Conservation (phyloP, 2,329 filamentous ascomycete genomes). For the Aspergillus sp. region DNA sequence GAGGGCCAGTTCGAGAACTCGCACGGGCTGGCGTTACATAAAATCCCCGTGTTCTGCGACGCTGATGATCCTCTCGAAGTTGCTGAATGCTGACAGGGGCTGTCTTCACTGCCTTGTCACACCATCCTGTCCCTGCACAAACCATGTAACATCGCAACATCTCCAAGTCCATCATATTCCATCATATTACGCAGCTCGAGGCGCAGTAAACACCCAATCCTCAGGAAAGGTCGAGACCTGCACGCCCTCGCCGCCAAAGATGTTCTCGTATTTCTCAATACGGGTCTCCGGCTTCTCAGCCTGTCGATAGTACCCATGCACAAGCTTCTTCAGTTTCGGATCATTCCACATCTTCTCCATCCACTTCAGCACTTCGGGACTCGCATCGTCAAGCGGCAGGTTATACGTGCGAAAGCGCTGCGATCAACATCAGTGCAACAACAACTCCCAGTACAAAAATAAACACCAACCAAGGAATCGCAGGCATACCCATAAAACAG, state of each 20-base stretch:
- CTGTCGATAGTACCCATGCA: conserved; percentile 28
- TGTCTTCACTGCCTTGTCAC: too few species aligned
- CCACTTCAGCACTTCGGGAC: conserved; percentile 28
- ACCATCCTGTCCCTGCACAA: too few species aligned
- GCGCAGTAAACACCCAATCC: conserved; percentile 27
- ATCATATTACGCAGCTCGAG: not conserved
- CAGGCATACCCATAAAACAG: conserved; percentile 35
- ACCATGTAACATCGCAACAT: not conserved
- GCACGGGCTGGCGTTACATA: too few species aligned
- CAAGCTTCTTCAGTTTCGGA: conserved; percentile 23
- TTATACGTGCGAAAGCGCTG: conserved; percentile 36
- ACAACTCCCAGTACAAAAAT: too few species aligned
- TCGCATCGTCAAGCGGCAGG: conserved; percentile 28
- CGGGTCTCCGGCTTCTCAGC: conserved; percentile 27
- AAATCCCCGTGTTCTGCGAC: too few species aligned
- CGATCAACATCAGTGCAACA: not conserved
- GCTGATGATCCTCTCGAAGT: too few species aligned
- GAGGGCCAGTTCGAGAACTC: too few species aligned
- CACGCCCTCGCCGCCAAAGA: conserved; percentile 29
- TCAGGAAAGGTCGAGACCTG: conserved; percentile 5
- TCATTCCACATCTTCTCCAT: conserved; percentile 38
- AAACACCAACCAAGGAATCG: not conserved
- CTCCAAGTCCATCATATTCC: not conserved
- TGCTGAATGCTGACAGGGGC: too few species aligned
- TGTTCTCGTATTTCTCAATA: conserved; percentile 32